Base-by-base conservation (phyloP, 2,329 filamentous ascomycete species). In the Neophaeococcomyces mojaviensis region DNA sequence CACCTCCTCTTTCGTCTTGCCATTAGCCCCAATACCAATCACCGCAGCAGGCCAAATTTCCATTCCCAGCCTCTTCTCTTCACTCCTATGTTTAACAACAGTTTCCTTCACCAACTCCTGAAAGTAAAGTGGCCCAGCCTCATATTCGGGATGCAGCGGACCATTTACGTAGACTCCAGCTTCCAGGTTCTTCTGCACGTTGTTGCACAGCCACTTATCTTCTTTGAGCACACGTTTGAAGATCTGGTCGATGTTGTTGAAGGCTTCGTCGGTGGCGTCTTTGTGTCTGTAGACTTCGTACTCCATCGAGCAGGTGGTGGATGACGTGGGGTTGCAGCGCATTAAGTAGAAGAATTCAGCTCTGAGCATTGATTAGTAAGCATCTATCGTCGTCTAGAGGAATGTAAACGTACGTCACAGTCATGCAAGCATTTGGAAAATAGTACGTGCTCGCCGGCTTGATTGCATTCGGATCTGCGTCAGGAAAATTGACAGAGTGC, bases 251-350 rank as follows among this genome's bases (percentile, higher is more conserved):
- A 82, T 75, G 38, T 68, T 57, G 4, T 71, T 62, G 56, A 83
- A 82, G 46, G 79, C 72, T 26, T 74, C 74, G 26, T 81, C 72
- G 15, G 66, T 70, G 2, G 77, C 70, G 57, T 73, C 62, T 58
- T 76, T 78, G 69, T 82, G 74, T 48, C 78, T 72, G 67, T 72
- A 84, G 33, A 82, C 75, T 57, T 83, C 78, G 61, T 82, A 82
- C 51, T 70, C 68, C 71, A 82, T 81, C 18, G 64, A 64, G 4
- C 70, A 73, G 33, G 65, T 71, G 35, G 64, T 69, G 1, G 78
- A 68, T 0, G 68, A 66, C 39, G 64, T 69, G 5, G 80, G 79
- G 10, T 82, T 68, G 57, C 81, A 78, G 47, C 78, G 68, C 59
- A 82, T 77, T 54, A 81, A 77, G 64, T 79, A 78, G 67, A 83